Evolutionary conservation across 176 grass and related monocot species (phyloP), one percentile per base, ranked within the genome.

Genomic region (Hordeum marinum): DNA sequence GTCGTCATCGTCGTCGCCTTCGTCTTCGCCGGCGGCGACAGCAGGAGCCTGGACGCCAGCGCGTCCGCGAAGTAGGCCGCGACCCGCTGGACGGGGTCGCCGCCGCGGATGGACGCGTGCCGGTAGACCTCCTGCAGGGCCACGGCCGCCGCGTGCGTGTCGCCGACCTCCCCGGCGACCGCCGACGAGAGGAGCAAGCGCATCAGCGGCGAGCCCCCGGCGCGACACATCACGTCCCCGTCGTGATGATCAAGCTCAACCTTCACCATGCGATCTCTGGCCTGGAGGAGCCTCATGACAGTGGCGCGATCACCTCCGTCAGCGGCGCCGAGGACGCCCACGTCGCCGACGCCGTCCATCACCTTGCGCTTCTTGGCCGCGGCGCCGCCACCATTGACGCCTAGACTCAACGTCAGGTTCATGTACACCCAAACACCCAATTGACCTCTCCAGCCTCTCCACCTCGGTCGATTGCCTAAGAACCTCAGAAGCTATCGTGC

Each of bases 21-120:
- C 36, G 50, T 2, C 7, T 82, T 10, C 11, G 41, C 42, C 39
- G 21, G 21, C 29, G 83, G 42, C 63, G 88, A 13, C 27, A 50
- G 46, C 27, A 88, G 32, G 35, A 91, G 29, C 72, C 82, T 85
- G 10, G 89, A 73, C 23, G 91, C 68, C 83, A 93, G 75, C 36
- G 81, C 95, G 60, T 90, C 90, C 1, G 90, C 87, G 66, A 93
- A 98, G 89, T 90, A 87, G 5, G 85, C 89, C 4, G 86, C 86
- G 54, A 94, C 92, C 0, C 95, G 87, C 76, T 85, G 90, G 9
- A 75, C 87, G 4, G 95, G 92, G 61, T 93, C 87, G n/a, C 39
- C 79, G n/a, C 80, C 84, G 36, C 59, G 42, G 60, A 89, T 67
- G 31, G 90, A 91, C 36, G 82, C 85, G 52, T 29, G 78, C 9